Base-by-base conservation (phyloP, 495 filamentous ascomycete species). In the Penicillium riverlandense region DNA sequence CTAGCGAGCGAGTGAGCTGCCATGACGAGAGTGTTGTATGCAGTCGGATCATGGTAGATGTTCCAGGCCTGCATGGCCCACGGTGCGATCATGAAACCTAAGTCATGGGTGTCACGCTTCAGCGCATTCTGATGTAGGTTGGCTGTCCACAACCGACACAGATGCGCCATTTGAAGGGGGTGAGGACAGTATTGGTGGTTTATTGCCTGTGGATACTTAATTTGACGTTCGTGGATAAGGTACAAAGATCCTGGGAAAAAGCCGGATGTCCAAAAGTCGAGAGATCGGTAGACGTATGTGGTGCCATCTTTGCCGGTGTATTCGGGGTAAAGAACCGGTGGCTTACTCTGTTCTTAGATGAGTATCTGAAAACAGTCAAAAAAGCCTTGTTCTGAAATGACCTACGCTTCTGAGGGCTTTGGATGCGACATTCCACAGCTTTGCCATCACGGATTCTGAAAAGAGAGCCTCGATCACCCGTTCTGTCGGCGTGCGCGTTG, bases 31-130 rank as follows among this genome's bases (percentile, higher is more conserved):
- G 48, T 55, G 34, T 58, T 44, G 12, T 58, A 56, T 7, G 59
- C 61, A 1, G 54, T 38, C n/a, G 40, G n/a, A 30, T 72, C 57
- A 2, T 52, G 48, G 0, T 61, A 59, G 2, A 75, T 49, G 27
- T 58, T 54, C 56, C 58, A 61, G 15, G 64, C 65, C 33, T 67
- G 62, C 48, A 57, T 63, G 1, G 62, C 56, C 43, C 65, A 58
- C 11, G 62, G 57, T 1, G 57, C 50, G 37, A 73, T 67, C 58
- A 74, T 73, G 55, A 75, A 72, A 1, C 69, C 65, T 29, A 75
- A 39, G 36, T 73, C 71, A 42, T 75, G 70, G 0, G 67, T 73
- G 16, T 66, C 56, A 4, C 53, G 61, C 14, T 52, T 48, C 1
- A 43, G 47, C 29, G 66, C 66, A 40, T 66, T 70, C 1, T 35